Conservation (phyloP, 441 rosid genomes). For the Populus tomentosa region DNA sequence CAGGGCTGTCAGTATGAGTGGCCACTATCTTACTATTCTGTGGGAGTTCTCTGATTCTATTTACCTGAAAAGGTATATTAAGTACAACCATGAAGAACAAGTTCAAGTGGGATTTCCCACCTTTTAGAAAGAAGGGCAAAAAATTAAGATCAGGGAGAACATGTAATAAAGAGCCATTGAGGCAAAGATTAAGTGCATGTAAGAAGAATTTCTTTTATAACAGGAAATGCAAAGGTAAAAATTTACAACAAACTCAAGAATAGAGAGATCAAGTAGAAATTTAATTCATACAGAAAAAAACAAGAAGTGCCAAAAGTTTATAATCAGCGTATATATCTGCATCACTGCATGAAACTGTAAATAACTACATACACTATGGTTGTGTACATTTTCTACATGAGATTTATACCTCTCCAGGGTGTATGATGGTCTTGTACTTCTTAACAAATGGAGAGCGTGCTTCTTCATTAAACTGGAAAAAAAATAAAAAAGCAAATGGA, state of each 20-base stretch:
- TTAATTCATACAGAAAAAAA: background rate
- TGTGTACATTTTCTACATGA: background rate
- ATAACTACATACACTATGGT: background rate
- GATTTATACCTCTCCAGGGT: conserved; percentile 93
- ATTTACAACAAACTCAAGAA: background rate
- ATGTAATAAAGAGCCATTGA: background rate
- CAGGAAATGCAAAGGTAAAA: background rate
- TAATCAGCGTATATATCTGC: background rate
- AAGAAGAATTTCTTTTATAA: background rate
- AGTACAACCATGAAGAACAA: background rate
- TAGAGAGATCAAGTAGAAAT: background rate
- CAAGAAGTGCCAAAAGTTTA: background rate
- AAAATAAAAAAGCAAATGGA: conserved; percentile 3
- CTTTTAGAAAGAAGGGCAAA: background rate
- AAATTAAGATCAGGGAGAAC: background rate
- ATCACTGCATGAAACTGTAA: background rate
- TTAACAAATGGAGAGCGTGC: conserved; percentile 98
- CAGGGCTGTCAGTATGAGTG: conserved; percentile 97
- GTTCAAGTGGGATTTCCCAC: background rate
- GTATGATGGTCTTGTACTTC: conserved; percentile 96
- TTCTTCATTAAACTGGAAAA: conserved; percentile 89
- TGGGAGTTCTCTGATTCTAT: conserved; percentile 98
- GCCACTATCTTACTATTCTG: conserved; percentile 93
- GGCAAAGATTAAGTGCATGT: background rate
- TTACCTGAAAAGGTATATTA: conserved; percentile 54